Conservation (phyloP, 495 filamentous ascomycete species). For the Podospora appendiculata region DNA sequence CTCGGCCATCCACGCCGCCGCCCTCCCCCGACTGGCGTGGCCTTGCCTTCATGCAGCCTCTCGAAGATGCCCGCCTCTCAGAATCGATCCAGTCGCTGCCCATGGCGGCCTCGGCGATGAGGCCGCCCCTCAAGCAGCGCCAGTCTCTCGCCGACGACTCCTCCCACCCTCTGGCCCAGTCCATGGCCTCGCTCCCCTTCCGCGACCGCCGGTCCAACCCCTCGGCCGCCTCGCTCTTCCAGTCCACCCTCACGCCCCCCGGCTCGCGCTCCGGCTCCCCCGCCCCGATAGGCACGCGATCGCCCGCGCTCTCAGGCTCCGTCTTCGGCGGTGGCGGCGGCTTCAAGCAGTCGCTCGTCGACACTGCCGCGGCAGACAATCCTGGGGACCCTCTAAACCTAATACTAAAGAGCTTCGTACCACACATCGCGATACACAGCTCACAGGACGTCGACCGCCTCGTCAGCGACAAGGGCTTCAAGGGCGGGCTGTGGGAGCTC, state of each 20-base stretch:
- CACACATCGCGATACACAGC: constrained; percentile 75
- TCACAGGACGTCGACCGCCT: constrained; percentile 78
- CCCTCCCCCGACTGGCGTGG: too few relatives aligned
- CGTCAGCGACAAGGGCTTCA: constrained; percentile 76
- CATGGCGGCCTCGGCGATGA: constrained; percentile 32
- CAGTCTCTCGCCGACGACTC: constrained; percentile 25
- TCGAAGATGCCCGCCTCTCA: constrained; percentile 32
- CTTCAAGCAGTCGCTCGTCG: constrained; percentile 36
- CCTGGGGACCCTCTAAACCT: constrained; percentile 60
- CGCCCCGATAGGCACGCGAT: constrained; percentile 36
- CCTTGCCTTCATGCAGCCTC: constrained; percentile 33
- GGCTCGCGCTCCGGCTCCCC: constrained; percentile 53
- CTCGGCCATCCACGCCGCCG: too few relatives aligned
- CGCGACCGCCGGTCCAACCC: constrained; percentile 39
- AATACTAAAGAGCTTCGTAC: constrained; percentile 77
- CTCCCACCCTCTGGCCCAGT: constrained; percentile 25
- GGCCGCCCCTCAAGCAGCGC: constrained; percentile 17
- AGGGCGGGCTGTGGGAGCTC: constrained; percentile 71
- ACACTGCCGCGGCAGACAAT: constrained; percentile 38
- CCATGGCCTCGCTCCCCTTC: constrained; percentile 40
- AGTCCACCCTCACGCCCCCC: constrained; percentile 46
- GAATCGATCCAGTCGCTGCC: constrained; percentile 34
- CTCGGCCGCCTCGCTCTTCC: constrained; percentile 52
- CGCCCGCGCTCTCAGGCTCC: constrained; percentile 45
- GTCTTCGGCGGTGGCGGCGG: constrained; percentile 38